Base-by-base conservation (phyloP, 2,329 filamentous ascomycete genomes). In the Botrytis squamosa region DNA sequence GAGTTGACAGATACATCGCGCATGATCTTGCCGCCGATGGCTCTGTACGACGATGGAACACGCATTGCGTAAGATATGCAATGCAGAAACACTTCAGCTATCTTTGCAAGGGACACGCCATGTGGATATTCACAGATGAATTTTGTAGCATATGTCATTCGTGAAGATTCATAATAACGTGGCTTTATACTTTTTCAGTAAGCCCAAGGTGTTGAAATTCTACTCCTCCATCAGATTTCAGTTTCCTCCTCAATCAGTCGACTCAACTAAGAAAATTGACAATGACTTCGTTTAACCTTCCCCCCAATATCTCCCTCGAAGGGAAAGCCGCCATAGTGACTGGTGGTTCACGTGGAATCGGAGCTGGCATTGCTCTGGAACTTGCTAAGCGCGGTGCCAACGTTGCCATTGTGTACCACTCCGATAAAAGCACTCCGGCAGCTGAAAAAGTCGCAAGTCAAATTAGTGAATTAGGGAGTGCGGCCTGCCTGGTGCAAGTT, bases 361-460 rank as follows among this genome's bases (percentile, higher is more conserved):
- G 88, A 52, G 84, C 85, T 68, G 87, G 87, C 73, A 87, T 88
- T 70, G 88, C 87, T 75, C 84, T 87, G 73, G 85, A 87, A 76
- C 85, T 89, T 59, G 87, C 86, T 79, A 83, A 84, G 75, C 85
- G 85, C 72, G 88, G 88, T 46, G 86, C 86, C 77, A 85, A 82
- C 74, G 85, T 90, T 64, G 83, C 89, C 64, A 83, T 90, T 76
- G 89, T 89, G 81, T 89, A 90, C 82, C 80, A 82, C 55, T 83
- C 82, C 52, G 52, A 57, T 57, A 57, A 57, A 14, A 84, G 88
- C 78, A 74, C 80, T 9, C n/a, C 46, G 25, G 38, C n/a, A 64
- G 76, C 78, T 4, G 80, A 84, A 0, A 86, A 88, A 3, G 82
- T 87, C 12, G 80, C 81, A 3, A 78, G 90, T 1, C 84, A 89